Evolutionary conservation across 768 basidiomycete genomes (phyloP).

Genomic region (Mycena rebaudengoi): DNA sequence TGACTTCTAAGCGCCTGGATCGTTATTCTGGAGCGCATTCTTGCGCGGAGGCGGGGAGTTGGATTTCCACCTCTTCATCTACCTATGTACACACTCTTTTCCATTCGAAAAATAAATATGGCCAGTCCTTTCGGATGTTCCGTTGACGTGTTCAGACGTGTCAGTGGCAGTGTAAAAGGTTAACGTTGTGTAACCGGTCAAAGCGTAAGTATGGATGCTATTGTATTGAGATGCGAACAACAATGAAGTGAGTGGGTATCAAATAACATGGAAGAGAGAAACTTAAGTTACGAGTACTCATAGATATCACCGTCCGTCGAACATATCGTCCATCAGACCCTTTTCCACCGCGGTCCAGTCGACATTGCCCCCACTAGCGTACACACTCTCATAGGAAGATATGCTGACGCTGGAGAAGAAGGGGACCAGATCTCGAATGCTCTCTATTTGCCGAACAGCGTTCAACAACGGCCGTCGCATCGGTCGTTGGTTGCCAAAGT

Average conservation of each 20-base stretch:
- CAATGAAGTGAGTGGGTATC: too few species aligned
- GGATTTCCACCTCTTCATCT: too few species aligned
- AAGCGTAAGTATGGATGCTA: not conserved
- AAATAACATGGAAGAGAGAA: conserved; percentile 4
- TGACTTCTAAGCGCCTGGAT: too few species aligned
- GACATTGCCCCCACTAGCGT: conserved; percentile 79
- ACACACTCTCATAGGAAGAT: conserved; percentile 89
- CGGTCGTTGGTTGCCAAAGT: conserved; percentile 48
- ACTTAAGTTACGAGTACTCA: conserved; percentile 18
- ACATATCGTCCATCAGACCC: conserved; percentile 86
- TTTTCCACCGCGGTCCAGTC: conserved; percentile 93
- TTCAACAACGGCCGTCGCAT: conserved; percentile 82
- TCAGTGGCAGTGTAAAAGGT: not conserved
- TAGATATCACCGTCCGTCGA: conserved; percentile 70
- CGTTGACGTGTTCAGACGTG: not conserved
- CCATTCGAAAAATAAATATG: too few species aligned
- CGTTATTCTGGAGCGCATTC: too few species aligned
- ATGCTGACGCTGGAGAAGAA: conserved; percentile 94
- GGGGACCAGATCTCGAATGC: conserved; percentile 83
- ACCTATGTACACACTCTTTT: too few species aligned
- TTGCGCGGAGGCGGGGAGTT: too few species aligned
- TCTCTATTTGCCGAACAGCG: conserved; percentile 76
- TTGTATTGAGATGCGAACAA: conserved; percentile 10
- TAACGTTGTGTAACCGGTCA: not conserved
- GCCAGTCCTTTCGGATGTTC: too few species aligned